phyloP scores from a whole-genome alignment of 1,284 basidiomycete genomes.

The Sphagnurus paluster region DNA sequence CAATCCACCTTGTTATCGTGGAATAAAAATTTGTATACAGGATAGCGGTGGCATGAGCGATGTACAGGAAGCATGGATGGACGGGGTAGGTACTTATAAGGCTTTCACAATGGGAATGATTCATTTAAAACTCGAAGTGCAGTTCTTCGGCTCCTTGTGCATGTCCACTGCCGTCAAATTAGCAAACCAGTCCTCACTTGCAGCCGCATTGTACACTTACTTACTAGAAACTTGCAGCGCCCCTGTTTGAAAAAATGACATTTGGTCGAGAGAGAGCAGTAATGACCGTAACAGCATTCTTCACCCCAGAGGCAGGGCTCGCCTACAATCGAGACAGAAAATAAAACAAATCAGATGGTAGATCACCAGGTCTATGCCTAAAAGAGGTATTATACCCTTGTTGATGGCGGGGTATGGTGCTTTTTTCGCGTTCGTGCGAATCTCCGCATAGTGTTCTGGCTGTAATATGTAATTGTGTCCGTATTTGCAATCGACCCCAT shows the following conservation, averaged over 20 bases:
- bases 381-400: slow-evolving; percentile 37
- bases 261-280: slow-evolving; percentile 46
- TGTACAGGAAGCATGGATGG: slow-evolving; percentile 2
- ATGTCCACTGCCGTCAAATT: slow-evolving; percentile 33
- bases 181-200: slow-evolving; percentile 15
- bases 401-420: slow-evolving; percentile 58
- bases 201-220: slow-evolving; percentile 33
- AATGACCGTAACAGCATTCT: slow-evolving; percentile 60
- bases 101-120: background rate
- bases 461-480: slow-evolving; percentile 57
- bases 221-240: slow-evolving; percentile 58
- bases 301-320: slow-evolving; percentile 57
- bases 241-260: slow-evolving; percentile 55
- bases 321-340: slow-evolving; percentile 32
- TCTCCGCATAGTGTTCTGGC: slow-evolving; percentile 48
- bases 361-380: background rate
- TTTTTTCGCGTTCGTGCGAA: slow-evolving; percentile 55
- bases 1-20: background rate
- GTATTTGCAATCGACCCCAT: slow-evolving; percentile 54
- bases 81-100: background rate
- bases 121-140: slow-evolving; percentile 10
- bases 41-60: background rate
- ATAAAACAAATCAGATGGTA: background rate
- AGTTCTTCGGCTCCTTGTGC: slow-evolving; percentile 38
- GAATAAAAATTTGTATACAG: too few relatives aligned